Conservation (phyloP, 306 rosid genomes). For the Sechiopsis laciniata region DNA sequence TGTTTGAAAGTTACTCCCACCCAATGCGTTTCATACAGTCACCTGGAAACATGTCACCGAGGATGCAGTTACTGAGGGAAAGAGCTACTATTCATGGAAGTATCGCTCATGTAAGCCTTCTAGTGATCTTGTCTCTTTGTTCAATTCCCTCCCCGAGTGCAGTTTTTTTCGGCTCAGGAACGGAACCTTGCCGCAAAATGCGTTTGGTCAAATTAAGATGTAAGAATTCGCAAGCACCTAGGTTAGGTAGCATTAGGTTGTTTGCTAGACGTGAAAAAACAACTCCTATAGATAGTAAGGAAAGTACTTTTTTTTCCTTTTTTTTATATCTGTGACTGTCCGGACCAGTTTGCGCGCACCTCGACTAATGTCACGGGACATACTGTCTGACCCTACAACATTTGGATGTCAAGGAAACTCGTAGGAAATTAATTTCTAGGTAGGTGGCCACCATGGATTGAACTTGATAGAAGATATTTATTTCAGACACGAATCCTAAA, state of each 20-base stretch:
- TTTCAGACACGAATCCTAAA: neutral
- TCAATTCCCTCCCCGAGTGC: neutral
- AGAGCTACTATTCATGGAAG: conserved; percentile 94
- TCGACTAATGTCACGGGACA: too few relatives aligned
- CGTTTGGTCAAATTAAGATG: neutral
- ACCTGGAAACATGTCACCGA: conserved; percentile 91
- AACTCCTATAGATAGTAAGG: neutral
- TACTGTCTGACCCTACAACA: too few relatives aligned
- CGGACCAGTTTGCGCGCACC: too few relatives aligned
- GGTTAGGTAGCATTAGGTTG: neutral
- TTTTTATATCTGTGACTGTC: too few relatives aligned
- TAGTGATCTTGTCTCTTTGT: conserved; percentile 6
- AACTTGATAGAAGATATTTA: neutral
- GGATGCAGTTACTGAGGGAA: conserved; percentile 84
- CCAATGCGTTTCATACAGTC: conserved; percentile 51
- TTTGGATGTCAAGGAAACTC: too few relatives aligned
- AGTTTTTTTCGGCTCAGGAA: neutral
- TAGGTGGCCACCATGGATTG: too few relatives aligned
- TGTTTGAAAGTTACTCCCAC: conserved; percentile 16
- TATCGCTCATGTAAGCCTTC: conserved; percentile 76
- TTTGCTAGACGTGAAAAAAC: neutral
- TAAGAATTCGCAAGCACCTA: neutral
- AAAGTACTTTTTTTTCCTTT: neutral
- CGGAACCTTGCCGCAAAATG: neutral
- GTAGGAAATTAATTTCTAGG: too few relatives aligned